Conservation (phyloP, 2,329 filamentous ascomycete species). For the Ascocoryne sarcoides region DNA sequence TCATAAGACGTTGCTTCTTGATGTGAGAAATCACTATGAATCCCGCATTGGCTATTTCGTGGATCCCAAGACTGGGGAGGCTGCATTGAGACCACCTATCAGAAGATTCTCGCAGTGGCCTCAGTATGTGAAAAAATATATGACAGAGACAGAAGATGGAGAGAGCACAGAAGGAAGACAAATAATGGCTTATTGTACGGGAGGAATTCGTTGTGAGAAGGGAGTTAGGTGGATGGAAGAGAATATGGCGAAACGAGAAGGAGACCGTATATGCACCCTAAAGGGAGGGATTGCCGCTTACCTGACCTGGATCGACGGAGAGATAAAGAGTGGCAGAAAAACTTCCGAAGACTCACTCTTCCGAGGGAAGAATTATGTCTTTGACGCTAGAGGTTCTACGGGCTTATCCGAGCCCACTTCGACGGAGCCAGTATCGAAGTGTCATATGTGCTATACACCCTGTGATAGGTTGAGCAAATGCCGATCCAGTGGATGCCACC, state of each 20-base stretch:
- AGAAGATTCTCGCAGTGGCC: conserved; percentile 29
- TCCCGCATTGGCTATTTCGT: conserved; percentile 29
- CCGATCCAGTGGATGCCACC: conserved; percentile 23
- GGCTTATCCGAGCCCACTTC: conserved; percentile 9
- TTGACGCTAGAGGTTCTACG: conserved; percentile 27
- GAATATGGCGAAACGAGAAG: conserved; percentile 14
- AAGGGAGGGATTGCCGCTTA: conserved; percentile 28
- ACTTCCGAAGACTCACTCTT: conserved; percentile 23
- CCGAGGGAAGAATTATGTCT: conserved; percentile 28
- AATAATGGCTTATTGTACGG: conserved; percentile 28
- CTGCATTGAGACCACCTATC: conserved; percentile 24
- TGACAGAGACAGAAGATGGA: conserved; percentile 3
- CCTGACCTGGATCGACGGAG: conserved; percentile 28
- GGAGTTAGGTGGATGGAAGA: conserved; percentile 26
- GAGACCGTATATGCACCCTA: conserved; percentile 24
- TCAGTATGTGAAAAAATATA: conserved; percentile 22
- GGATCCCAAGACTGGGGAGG: conserved; percentile 18
- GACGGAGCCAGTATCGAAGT: conserved; percentile 20
- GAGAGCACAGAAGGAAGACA: conserved; percentile 9
- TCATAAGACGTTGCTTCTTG: conserved; percentile 19
- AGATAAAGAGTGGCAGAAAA: conserved; percentile 23
- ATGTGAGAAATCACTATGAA: conserved; percentile 29
- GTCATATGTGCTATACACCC: conserved; percentile 20
- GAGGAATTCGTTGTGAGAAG: conserved; percentile 29
- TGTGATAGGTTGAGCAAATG: conserved; percentile 27